Conservation (phyloP, 148 eudicot genomes). For the Fagopyrum homotropicum region DNA sequence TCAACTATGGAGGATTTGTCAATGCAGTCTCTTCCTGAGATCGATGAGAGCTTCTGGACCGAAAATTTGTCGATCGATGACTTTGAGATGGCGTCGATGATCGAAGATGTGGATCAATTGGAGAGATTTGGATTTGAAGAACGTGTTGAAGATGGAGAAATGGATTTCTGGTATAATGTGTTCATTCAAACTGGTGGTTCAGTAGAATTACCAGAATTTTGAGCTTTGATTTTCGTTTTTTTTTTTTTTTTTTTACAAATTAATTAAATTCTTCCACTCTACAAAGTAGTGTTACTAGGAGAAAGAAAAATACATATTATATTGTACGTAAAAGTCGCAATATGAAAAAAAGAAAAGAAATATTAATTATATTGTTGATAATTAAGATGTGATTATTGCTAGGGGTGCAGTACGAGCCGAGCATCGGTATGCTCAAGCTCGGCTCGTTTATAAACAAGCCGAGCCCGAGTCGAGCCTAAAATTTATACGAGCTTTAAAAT, state of each 20-base stretch:
- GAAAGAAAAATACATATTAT: background rate
- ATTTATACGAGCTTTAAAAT: no score
- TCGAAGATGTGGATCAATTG: background rate
- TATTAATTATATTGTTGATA: background rate
- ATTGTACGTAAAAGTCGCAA: background rate
- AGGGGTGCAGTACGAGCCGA: no score
- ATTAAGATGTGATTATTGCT: background rate
- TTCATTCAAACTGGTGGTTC: slow-evolving; percentile 1
- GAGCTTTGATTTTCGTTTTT: background rate
- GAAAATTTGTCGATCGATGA: slow-evolving; percentile 14
- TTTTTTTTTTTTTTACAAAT: background rate
- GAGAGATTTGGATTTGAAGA: slow-evolving; percentile 1
- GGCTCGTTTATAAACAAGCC: no score
- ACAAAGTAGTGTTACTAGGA: background rate
- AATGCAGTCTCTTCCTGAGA: slow-evolving; percentile 8
- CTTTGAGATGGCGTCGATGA: background rate
- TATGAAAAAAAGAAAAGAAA: background rate
- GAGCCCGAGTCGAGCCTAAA: no score
- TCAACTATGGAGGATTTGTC: background rate
- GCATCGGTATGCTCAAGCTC: no score
- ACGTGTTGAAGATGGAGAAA: background rate
- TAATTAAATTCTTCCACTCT: background rate
- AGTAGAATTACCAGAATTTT: background rate
- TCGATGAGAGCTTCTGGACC: slow-evolving; percentile 63
- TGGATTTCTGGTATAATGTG: slow-evolving; percentile 9